Conservation (phyloP, 2,329 filamentous ascomycete genomes). For the Xylariaceae sp. region DNA sequence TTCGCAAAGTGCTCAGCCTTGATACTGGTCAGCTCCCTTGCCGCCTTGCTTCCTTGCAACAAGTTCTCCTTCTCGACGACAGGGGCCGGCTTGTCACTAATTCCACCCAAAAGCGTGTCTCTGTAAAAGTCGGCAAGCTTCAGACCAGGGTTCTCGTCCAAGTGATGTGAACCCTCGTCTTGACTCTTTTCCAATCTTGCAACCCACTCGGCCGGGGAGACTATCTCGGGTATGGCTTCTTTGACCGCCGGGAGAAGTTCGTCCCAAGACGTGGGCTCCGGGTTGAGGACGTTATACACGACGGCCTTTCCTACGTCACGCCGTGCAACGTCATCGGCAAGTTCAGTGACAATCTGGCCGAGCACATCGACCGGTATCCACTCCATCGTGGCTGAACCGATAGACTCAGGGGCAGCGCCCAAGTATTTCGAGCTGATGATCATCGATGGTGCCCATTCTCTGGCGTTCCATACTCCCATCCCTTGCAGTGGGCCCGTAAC, state of each 20-base stretch:
- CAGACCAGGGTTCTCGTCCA: conserved; percentile 15
- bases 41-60: conserved; percentile 9
- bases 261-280: conserved; percentile 7
- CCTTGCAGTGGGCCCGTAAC: conserved; percentile 25
- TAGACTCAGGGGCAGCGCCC: conserved; percentile 19
- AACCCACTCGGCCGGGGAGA: conserved; percentile 16
- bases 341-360: conserved; percentile 23
- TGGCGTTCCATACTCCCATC: conserved; percentile 25
- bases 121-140: conserved; percentile 21
- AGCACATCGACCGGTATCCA: conserved; percentile 30
- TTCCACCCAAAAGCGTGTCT: conserved; percentile 6
- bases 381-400: conserved; percentile 24
- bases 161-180: background rate
- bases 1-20: conserved; percentile 10
- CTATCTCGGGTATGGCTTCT: conserved; percentile 4
- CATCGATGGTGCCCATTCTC: conserved; percentile 29
- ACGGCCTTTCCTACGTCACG: background rate
- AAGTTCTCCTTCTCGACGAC: conserved; percentile 11
- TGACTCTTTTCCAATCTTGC: conserved; percentile 10
- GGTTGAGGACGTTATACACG: conserved; percentile 20
- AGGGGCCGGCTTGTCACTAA: background rate
- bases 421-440: conserved; percentile 27
- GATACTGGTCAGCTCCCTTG: conserved; percentile 7
- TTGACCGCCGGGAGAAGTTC: conserved; percentile 13
- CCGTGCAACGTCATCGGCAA: conserved; percentile 18